Evolutionary conservation across 2,329 filamentous ascomycete species (phyloP).

Genomic region (Fusarium sp.): DNA sequence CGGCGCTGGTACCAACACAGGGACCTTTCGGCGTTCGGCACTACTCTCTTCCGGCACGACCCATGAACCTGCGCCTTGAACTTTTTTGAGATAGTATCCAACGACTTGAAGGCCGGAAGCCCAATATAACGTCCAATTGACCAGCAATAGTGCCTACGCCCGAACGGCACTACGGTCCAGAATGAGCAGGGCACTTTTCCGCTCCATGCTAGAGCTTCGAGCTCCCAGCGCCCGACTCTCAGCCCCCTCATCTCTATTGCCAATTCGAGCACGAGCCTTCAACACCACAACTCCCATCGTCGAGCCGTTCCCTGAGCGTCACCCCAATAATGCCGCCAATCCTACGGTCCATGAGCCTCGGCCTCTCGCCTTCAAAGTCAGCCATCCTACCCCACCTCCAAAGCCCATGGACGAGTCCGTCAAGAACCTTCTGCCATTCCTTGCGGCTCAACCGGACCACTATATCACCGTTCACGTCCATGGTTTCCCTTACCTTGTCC

Average conservation of each 20-base stretch:
- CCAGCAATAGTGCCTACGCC: conserved; percentile 46
- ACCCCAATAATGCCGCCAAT: conserved; percentile 57
- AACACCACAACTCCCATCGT: conserved; percentile 61
- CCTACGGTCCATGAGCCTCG: conserved; percentile 52
- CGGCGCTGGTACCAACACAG: conserved; percentile 22
- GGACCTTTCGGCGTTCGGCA: conserved; percentile 49
- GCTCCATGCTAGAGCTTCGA: conserved; percentile 73
- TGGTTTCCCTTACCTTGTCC: conserved; percentile 83
- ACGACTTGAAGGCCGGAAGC: conserved; percentile 38
- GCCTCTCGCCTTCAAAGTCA: conserved; percentile 58
- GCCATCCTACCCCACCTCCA: conserved; percentile 54
- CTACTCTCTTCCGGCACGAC: conserved; percentile 52
- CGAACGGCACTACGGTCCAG: conserved; percentile 47
- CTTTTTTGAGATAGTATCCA: conserved; percentile 45
- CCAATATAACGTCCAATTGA: conserved; percentile 36
- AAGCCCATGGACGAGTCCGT: conserved; percentile 67
- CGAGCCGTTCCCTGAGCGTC: conserved; percentile 55
- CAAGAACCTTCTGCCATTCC: conserved; percentile 74
- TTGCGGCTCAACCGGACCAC: conserved; percentile 79
- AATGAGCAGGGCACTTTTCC: conserved; percentile 73
- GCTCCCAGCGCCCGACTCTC: conserved; percentile 52
- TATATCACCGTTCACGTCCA: conserved; percentile 87
- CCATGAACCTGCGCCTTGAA: conserved; percentile 36
- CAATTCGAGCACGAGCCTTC: conserved; percentile 49
- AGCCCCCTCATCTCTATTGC: conserved; percentile 45